Percentiles rank a stretch among this genome's conserved stretches.
Evolutionary conservation across 192 early-diverging fungal species (phyloP).

Genomic region (Piromyces sp.): DNA sequence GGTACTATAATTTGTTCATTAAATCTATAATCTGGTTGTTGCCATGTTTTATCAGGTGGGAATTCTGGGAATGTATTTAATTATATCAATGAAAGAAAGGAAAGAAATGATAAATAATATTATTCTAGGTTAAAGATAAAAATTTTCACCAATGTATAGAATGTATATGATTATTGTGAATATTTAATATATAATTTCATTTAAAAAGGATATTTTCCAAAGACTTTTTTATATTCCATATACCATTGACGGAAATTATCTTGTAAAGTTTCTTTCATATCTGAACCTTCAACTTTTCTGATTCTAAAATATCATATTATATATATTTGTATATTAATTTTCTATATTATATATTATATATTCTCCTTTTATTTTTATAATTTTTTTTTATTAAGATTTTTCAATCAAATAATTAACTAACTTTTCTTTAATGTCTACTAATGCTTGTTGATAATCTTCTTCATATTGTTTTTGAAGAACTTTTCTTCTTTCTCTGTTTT

Average conservation of each 20-base stretch:
- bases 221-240: slow-evolving; percentile 37
- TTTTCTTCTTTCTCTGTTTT: slow-evolving; percentile 27
- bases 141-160: neutral
- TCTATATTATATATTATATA: too few relatives aligned
- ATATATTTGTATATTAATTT: too few relatives aligned
- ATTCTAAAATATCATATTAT: too few relatives aligned
- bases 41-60: slow-evolving; percentile 28
- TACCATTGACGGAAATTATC: slow-evolving; percentile 45
- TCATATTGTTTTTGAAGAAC: slow-evolving; percentile 34
- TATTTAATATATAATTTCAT: neutral
- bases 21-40: slow-evolving; percentile 30
- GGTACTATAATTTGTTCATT: neutral
- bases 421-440: slow-evolving; percentile 43
- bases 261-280: slow-evolving; percentile 42
- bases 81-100: neutral
- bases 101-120: neutral
- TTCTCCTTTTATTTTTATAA: too few relatives aligned
- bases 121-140: neutral
- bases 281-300: slow-evolving; percentile 34
- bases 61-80: slow-evolving; percentile 32
- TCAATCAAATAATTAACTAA: slow-evolving; percentile 2
- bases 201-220: slow-evolving; percentile 13
- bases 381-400: too few relatives aligned
- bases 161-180: neutral
- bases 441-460: slow-evolving; percentile 38